phyloP scores from a whole-genome alignment of 805 yeast genomes.

The Jamesozyma gamospora region DNA sequence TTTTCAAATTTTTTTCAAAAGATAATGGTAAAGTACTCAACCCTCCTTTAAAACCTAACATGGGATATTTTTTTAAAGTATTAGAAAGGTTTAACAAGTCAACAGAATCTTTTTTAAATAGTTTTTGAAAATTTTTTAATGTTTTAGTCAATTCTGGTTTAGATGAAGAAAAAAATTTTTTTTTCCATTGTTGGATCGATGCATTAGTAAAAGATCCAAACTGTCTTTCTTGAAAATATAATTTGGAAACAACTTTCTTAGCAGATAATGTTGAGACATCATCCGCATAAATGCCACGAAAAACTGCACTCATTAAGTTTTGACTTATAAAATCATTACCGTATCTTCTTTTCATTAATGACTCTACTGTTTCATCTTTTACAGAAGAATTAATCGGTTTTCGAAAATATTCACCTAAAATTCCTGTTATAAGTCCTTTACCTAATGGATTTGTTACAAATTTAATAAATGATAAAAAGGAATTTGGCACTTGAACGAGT shows the following conservation, averaged over 20 bases:
- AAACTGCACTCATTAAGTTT: slow-evolving; percentile 66
- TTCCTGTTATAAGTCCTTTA: slow-evolving; percentile 35
- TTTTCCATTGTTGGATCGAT: slow-evolving; percentile 29
- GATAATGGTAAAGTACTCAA: slow-evolving; percentile 42
- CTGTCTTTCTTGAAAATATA: slow-evolving; percentile 48
- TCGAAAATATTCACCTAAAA: slow-evolving; percentile 43
- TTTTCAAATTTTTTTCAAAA: slow-evolving; percentile 31
- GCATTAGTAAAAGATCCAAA: slow-evolving; percentile 50
- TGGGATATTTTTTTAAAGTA: slow-evolving; percentile 45
- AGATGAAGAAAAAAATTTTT: slow-evolving; percentile 9
- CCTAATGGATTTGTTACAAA: slow-evolving; percentile 36
- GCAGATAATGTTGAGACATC: slow-evolving; percentile 61
- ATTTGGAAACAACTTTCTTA: slow-evolving; percentile 43
- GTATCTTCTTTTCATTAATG: slow-evolving; percentile 60
- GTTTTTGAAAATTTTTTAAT: slow-evolving; percentile 32
- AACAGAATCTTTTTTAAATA: slow-evolving; percentile 31
- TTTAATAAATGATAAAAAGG: slow-evolving; percentile 27
- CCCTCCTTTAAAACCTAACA: slow-evolving; percentile 50
- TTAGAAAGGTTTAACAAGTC: slow-evolving; percentile 31
- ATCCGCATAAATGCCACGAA: slow-evolving; percentile 90
- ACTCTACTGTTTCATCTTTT: slow-evolving; percentile 62
- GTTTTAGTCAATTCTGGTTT: slow-evolving; percentile 17
- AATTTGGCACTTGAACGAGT: slow-evolving; percentile 47
- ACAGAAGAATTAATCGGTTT: slow-evolving; percentile 16
- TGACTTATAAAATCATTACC: slow-evolving; percentile 37